phyloP scores from a whole-genome alignment of 2,329 filamentous ascomycete species.

The Chaetothyriales sp. region DNA sequence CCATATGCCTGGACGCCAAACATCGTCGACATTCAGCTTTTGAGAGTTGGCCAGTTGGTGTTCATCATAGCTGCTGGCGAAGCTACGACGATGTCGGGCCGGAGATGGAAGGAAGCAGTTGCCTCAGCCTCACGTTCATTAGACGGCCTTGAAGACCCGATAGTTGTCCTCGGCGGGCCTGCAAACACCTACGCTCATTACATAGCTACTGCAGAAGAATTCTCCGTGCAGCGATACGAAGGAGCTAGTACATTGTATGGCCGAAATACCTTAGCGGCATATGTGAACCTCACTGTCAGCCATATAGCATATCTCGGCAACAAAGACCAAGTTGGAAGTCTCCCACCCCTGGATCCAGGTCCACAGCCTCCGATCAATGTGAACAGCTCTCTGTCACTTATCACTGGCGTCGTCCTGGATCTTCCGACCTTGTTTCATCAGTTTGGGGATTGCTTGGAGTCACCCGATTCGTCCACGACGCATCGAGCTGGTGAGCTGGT shows the following conservation, averaged over 20 bases:
- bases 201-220: conserved; percentile 65
- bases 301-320: conserved; percentile 51
- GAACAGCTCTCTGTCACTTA: conserved; percentile 61
- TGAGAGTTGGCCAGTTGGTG: conserved; percentile 70
- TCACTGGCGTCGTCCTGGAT: conserved; percentile 64
- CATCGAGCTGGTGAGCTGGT: conserved; percentile 50
- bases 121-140: conserved; percentile 37
- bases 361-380: conserved; percentile 64
- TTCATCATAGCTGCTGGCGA: conserved; percentile 77
- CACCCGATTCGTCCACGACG: conserved; percentile 36
- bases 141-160: conserved; percentile 37
- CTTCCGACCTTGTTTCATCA: conserved; percentile 45
- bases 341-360: conserved; percentile 34
- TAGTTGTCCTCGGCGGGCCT: conserved; percentile 76
- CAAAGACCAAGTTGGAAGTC: conserved; percentile 22
- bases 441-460: conserved; percentile 53
- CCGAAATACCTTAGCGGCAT: conserved; percentile 64
- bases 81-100: conserved; percentile 80
- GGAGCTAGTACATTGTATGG: conserved; percentile 87
- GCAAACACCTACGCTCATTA: conserved; percentile 86
- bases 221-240: conserved; percentile 75
- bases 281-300: conserved; percentile 69
- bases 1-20: conserved; percentile 87
- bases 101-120: conserved; percentile 67
- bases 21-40: conserved; percentile 71